A percentile compares a stretch with the other conserved stretches of the same genome.
Evolutionary conservation across 176 grass and related monocot species (phyloP).

Genomic region (Puya raimondii): DNA sequence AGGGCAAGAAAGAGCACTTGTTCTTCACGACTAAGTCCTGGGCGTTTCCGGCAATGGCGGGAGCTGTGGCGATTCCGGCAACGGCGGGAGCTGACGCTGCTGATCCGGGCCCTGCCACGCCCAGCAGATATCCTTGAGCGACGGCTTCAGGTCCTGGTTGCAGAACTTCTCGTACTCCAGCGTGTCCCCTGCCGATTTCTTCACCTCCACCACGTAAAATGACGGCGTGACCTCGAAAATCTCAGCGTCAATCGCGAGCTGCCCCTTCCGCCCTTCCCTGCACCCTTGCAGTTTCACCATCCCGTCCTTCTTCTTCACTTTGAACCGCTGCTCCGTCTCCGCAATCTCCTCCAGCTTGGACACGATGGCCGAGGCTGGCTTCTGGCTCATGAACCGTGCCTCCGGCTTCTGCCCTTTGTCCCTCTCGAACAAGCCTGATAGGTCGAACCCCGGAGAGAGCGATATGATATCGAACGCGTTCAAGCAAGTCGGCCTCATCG

Average conservation of each 20-base stretch:
- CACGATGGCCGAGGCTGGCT: constrained; percentile 61
- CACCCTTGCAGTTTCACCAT: constrained; percentile 62
- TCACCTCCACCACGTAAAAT: constrained; percentile 74
- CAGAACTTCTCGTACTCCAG: constrained; percentile 85
- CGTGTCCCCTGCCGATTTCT: constrained; percentile 83
- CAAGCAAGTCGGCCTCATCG: constrained; percentile 58
- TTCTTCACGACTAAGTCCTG: no score
- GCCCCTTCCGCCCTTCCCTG: constrained; percentile 68
- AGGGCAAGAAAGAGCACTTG: no score
- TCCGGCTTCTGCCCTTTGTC: constrained; percentile 42
- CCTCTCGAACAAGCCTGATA: constrained; percentile 69
- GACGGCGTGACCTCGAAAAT: constrained; percentile 76
- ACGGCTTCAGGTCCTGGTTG: constrained; percentile 61
- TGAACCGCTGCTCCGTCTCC: constrained; percentile 49
- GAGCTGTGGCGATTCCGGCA: constrained; percentile 33
- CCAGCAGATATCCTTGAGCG: constrained; percentile 78
- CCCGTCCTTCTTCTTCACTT: constrained; percentile 68
- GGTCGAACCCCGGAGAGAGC: constrained; percentile 69
- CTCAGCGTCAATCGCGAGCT: constrained; percentile 70
- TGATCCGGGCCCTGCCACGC: constrained; percentile 20
- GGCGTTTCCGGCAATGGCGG: constrained; percentile 27
- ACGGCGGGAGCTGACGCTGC: constrained; percentile 36
- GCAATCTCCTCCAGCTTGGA: constrained; percentile 90
- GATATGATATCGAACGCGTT: constrained; percentile 96
- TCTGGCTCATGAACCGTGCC: constrained; percentile 60